Conservation (phyloP, 2,329 filamentous ascomycete genomes). For the Fusarium anguioides region DNA sequence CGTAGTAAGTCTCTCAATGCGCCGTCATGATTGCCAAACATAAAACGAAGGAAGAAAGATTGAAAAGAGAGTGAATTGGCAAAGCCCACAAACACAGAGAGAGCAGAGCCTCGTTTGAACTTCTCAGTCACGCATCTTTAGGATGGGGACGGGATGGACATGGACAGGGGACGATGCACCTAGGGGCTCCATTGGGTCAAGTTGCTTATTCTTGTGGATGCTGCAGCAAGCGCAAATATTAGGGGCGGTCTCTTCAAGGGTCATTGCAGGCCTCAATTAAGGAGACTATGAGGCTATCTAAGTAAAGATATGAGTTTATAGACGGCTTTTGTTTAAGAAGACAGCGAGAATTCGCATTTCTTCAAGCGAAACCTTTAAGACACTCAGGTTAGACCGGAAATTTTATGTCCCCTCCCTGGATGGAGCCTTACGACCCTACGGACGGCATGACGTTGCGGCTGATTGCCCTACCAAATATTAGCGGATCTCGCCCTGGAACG, state of each 20-base stretch:
- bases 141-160: background rate
- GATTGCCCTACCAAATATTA: slow-evolving; percentile 20
- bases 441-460: slow-evolving; percentile 1
- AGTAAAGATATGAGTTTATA: background rate
- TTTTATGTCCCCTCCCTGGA: too few species aligned
- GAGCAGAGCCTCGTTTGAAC: slow-evolving; percentile 32
- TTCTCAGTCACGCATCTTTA: slow-evolving; percentile 17
- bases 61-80: slow-evolving; percentile 1
- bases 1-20: slow-evolving; percentile 4
- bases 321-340: background rate
- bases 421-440: too few species aligned
- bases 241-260: slow-evolving; percentile 19
- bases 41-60: background rate
- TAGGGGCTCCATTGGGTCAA: slow-evolving; percentile 31
- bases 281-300: background rate
- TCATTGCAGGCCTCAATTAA: slow-evolving; percentile 22
- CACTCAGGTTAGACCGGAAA: background rate
- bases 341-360: background rate
- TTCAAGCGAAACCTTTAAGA: background rate
- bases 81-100: slow-evolving; percentile 11
- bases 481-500: slow-evolving; percentile 6
- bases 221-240: slow-evolving; percentile 1
- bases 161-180: slow-evolving; percentile 16
- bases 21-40: slow-evolving; percentile 10
- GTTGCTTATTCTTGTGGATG: slow-evolving; percentile 26